A percentile compares a stretch with the other conserved stretches of the same genome.
These are phyloP conservation scores for Diaporthe sp. DNA, from an alignment of 2,329 filamentous ascomycete genomes.

Conservation along the genomic window DNA sequence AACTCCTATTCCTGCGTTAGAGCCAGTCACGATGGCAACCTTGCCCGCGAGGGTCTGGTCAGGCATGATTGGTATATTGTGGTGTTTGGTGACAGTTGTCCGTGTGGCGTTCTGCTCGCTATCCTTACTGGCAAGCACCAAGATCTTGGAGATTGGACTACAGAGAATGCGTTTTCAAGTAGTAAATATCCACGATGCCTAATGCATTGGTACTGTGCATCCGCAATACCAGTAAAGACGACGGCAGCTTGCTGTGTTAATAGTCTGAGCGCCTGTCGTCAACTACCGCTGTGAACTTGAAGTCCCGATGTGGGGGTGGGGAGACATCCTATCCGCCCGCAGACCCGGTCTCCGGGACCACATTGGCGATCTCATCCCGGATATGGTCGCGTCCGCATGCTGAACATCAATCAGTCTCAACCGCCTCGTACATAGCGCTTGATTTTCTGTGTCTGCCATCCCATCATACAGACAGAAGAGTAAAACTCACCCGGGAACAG, in stretches of 20 bases:
- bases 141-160: neutral
- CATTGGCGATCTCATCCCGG: neutral
- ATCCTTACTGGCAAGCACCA: neutral
- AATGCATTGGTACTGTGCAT: neutral
- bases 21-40: conserved; percentile 64
- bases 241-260: neutral
- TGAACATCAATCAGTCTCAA: neutral
- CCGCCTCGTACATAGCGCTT: neutral
- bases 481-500: neutral
- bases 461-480: neutral
- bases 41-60: conserved; percentile 50
- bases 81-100: neutral
- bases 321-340: neutral
- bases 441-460: neutral
- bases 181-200: neutral
- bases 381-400: neutral
- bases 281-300: neutral
- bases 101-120: neutral
- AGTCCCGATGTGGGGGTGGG: conserved; percentile 26
- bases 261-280: conserved; percentile 1
- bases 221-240: neutral
- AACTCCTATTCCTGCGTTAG: conserved; percentile 58
- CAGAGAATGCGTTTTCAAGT: neutral
- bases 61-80: conserved; percentile 12
- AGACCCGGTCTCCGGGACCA: conserved; percentile 11